Base-by-base conservation (phyloP, 164 flowering plant genomes). In the Dillenia suffruticosa region DNA sequence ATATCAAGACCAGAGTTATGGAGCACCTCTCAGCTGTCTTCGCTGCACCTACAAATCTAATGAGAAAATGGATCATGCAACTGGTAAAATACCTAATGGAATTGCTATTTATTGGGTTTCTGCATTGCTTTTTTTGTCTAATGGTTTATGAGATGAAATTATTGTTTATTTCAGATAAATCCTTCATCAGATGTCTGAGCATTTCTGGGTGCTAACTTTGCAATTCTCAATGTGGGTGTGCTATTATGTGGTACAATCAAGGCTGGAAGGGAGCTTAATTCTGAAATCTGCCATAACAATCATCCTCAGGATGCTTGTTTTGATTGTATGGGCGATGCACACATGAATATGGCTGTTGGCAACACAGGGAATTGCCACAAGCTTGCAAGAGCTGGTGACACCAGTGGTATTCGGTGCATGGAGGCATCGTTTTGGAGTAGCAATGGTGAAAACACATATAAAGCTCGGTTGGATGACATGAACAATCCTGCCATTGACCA, bases 21-120 rank as follows among this genome's bases (percentile, higher is more conserved):
- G 51, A 40, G n/a, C 54, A 15, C 15, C 56, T 1, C 13, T 22
- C 9, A 47, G 22, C 17, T 58, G 58, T 51, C 9, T 43, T 11
- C 16, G 13, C 53, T 58, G 48, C 49, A 19, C 24, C 51, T 45
- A 14, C 56, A 45, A 54, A 47, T 68, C 56, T 49, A 59, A 49
- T 67, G 70, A 58, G 40, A 54, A 59, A 16, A 22, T 46, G 48
- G 49, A 59, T 45, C 32, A 53, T 55, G 49, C 49, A 55, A 46
- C 61, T 49, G 15, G n/a, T 12, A 59, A 10, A 9, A 14, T 58
- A 51, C 50, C 68, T 46, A 44, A 52, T 57, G 60, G 48, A 53
- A 58, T 12, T 63, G 50, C 53, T n/a, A 24, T 51, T 46, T 14
- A 19, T 49, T 50, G 40, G 45, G 8, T 46, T 58, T 62, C 67